A percentile compares a stretch with the other conserved stretches of the same genome.
Conservation (phyloP, 345 rosid genomes). For the Lepidium didymum region DNA sequence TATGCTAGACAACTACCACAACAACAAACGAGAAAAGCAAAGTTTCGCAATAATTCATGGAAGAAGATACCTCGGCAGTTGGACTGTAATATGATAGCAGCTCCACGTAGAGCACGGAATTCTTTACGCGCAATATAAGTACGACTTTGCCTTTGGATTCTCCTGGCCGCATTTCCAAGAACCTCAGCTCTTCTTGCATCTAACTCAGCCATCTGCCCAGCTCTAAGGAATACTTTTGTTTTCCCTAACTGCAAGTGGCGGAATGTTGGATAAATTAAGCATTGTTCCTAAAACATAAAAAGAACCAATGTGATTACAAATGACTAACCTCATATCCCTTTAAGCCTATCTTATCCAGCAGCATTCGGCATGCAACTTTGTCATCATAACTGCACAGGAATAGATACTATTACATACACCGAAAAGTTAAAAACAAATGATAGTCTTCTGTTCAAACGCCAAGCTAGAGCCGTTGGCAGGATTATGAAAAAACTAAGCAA, state of each 20-base stretch:
- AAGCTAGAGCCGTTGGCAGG: background rate
- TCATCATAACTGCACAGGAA: conserved; percentile 70
- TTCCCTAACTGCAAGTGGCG: conserved; percentile 69
- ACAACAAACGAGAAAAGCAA: background rate
- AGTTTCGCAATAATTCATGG: background rate
- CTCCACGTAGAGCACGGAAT: conserved; percentile 65
- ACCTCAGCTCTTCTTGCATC: conserved; percentile 98
- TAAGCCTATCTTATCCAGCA: conserved; percentile 86
- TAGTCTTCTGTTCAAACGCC: background rate
- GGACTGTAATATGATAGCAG: conserved; percentile 78
- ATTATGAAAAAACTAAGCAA: background rate
- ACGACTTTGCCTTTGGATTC: conserved; percentile 76
- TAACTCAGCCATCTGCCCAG: conserved; percentile 99
- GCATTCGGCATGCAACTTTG: conserved; percentile 83
- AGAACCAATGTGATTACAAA: background rate
- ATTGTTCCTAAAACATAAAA: background rate
- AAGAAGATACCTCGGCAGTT: conserved; percentile 68
- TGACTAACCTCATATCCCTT: conserved; percentile 87
- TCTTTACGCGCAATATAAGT: conserved; percentile 86
- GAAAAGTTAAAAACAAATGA: background rate
- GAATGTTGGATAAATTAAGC: background rate
- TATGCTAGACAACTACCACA: background rate
- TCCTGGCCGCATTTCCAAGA: conserved; percentile 95
- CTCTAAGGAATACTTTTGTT: conserved; percentile 89
- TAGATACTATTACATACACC: conserved; percentile 8